Base-by-base conservation (phyloP, 192 early-diverging fungal species). In the Coemansia aciculifera region DNA sequence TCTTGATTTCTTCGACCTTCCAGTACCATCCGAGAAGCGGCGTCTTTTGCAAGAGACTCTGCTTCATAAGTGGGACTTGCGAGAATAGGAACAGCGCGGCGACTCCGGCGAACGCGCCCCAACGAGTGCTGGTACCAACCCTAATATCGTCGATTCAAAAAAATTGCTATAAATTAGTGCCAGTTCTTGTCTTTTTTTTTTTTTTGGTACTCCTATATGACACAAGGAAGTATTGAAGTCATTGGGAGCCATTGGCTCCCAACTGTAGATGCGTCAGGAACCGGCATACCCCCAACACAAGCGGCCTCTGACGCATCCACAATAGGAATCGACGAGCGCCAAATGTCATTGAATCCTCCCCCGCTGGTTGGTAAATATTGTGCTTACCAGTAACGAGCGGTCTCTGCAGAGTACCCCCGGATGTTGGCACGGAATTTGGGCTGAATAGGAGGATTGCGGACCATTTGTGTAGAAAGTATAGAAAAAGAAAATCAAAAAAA, bases 1-100 rank as follows among this genome's bases (percentile, higher is more conserved):
- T 75, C 10, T 63, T 32, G 34, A 42, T 42, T 65, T 81, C 78
- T 36, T 82, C 79, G 59, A 82, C 79, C 65, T 82, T 82, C 79
- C 79, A 82, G 79, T 82, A 82, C 79, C 79, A 82, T 21, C 79
- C 79, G n/a, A 82, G 56, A 29, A 71, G 6, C 32, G 79, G 79
- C 0, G 71, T 68, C 52, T 77, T 82, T 56, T 82, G 79, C 59
- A 82, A 54, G 34, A 82, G 48, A 62, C 52, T 68, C 44, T 63
- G 17, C 68, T 82, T 82, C 51, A 82, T 64, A 3, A 72, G 43
- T 3, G 79, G 79, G 3, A 82, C 79, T 61, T 82, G 79, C 42
- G 79, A 82, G 23, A 82, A 27, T n/a, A 82, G 42, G 59, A 77
- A 82, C 4, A 82, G 62, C 1, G 59, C 79, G 2, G 59, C 59